These are phyloP conservation scores for Venturia effusa DNA, from an alignment of 2,329 filamentous ascomycete species.

Conservation along the genomic window DNA sequence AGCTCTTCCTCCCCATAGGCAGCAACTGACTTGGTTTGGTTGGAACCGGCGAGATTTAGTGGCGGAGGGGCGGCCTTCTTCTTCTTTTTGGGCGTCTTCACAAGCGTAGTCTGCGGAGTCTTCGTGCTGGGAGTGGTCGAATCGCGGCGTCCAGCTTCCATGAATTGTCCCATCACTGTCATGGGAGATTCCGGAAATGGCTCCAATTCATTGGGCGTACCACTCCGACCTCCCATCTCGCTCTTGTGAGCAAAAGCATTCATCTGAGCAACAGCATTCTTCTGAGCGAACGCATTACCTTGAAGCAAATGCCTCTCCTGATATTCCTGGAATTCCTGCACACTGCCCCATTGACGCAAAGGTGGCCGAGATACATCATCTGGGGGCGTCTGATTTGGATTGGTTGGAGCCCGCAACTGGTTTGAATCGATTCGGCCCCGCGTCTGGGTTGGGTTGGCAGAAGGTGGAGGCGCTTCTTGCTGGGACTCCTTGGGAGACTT, in stretches of 20 bases:
- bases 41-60: neutral
- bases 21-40: neutral
- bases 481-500: neutral
- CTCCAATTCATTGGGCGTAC: neutral
- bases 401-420: neutral
- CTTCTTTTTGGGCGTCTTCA: conserved; percentile 1
- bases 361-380: neutral
- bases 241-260: neutral
- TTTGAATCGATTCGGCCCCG: no score
- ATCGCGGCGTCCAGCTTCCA: neutral
- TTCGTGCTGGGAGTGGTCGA: neutral
- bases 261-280: conserved; percentile 1
- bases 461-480: neutral
- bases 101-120: neutral
- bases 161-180: neutral
- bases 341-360: conserved; percentile 3
- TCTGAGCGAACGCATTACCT: conserved; percentile 6
- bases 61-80: neutral
- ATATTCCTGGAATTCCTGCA: conserved; percentile 9
- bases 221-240: neutral
- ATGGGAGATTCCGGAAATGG: neutral
- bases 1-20: neutral
- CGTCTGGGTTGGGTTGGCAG: neutral
- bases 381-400: neutral
- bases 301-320: conserved; percentile 3